Base-by-base conservation (phyloP, 441 rosid species). In the Hura crepitans region DNA sequence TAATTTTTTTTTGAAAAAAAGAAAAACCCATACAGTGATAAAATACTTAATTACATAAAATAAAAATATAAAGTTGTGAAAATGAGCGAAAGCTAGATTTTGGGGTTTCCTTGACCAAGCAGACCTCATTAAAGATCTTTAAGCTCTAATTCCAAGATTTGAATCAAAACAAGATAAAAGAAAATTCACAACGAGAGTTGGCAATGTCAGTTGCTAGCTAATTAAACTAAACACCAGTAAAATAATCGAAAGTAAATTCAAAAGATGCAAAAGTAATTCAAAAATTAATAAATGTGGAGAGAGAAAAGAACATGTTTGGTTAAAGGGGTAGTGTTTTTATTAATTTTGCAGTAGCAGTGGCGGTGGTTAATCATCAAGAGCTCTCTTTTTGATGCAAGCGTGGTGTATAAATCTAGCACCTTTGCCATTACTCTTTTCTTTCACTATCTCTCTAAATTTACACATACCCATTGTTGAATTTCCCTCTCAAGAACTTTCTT, bases 351-450 rank as follows among this genome's bases (percentile, higher is more conserved):
- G 85, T 81, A 68, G 87, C 92, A 75, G 89, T 82, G 87, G 88
- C 89, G 88, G 93, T 89, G 94, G 93, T 86, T 85, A 81, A 93
- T 88, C 96, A 91, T 89, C 92, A 87, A 78, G 42, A 77, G 94
- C 97, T 85, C 97, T 82, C 77, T 84, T 87, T 93, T 93, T 87
- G 1, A 91, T 89, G 98, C 96, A 91, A 82, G 97, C 96, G 96
- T 93, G 98, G 96, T n/a, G 91, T 89, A 89, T 89, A 88, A 87
- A 91, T 84, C 82, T 84, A 76, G 80, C 78, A 73, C 83, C 87
- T 83, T 84, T 82, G 80, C 82, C 66, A 46, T 63, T 73, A 23
- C 76, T 68, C 33, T 25, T 70, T 9, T 42, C 56, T 61, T 54
- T 73, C 51, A 60, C 73, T 78, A 63, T 65, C 46, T 30, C 71